Evolutionary conservation across 805 yeast species (phyloP), one percentile per base, ranked within the genome.

Genomic region (Wickerhamomyces chaumierensis): DNA sequence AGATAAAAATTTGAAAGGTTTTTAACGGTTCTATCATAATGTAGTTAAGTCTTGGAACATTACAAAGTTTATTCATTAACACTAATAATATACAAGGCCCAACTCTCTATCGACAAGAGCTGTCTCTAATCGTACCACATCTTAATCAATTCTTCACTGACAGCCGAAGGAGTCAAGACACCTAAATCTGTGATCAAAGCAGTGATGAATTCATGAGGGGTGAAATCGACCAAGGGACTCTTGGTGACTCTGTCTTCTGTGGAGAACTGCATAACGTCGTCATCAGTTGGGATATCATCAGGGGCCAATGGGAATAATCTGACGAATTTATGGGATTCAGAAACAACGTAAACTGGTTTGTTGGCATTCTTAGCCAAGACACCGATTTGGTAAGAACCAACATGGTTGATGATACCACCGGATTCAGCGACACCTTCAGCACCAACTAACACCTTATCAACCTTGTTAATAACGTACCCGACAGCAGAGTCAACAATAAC

Each of bases 391-490:
- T 85, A 92, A 2, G 95, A 80, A 5, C 99, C 99, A 44, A 92
- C 79, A 48, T 83, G 88, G 60, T 92, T 92, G 48, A 92, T 90
- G 36, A 94, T 86, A 27, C 99, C 99, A 40, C 99, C 99, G 57
- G 94, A 81, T 64, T 92, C 99, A 3, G 95, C 95, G 3, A 92
- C 99, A 48, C 99, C 99, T 61, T 92, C 98, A 1, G 98, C 98
- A 39, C 99, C 99, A 47, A 92, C 92, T 47, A 92, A 73, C 4
- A 92, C 83, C 60, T 92, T 90, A 62, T 90, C 94, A 13, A 88
- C 87, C 57, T 83, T 82, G 57, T 86, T 88, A 42, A 92, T 78
- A 31, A 87, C 85, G 48, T 78, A 86, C 0, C 97, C 97, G 13
- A 90, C 96, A 7, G 95, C 94, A 39, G 86, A 78, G 56, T 92